Percentiles rank a stretch among this genome's conserved stretches.
phyloP scores from a whole-genome alignment of 331 rosid species.

The Prunus yedoensis region DNA sequence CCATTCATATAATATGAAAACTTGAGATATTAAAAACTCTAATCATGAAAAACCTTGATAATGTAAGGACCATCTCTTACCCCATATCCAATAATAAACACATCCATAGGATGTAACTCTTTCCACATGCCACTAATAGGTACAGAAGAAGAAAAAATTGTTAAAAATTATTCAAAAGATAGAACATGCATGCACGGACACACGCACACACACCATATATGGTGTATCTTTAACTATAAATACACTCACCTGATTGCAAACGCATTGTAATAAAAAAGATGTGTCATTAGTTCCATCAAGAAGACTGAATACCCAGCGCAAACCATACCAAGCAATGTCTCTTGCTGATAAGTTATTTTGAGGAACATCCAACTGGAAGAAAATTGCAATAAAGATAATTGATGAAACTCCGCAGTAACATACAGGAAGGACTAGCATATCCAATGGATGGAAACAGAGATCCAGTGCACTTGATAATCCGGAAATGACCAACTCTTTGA shows the following conservation, averaged over 20 bases:
- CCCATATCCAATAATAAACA: constrained; percentile 93
- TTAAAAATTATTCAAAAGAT: neutral
- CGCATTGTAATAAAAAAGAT: constrained; percentile 80
- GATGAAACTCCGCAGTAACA: neutral
- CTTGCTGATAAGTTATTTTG: constrained; percentile 50
- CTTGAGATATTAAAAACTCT: neutral
- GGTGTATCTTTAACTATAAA: constrained; percentile 18
- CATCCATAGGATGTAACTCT: constrained; percentile 70
- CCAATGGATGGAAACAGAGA: neutral
- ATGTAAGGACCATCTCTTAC: constrained; percentile 46
- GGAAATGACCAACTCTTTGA: neutral
- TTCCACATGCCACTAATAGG: constrained; percentile 70
- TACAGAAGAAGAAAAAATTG: constrained; percentile 28
- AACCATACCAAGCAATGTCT: constrained; percentile 60
- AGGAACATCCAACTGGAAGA: constrained; percentile 75
- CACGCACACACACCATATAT: neutral
- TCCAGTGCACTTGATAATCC: neutral
- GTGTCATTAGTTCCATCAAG: constrained; percentile 84
- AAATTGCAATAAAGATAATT: constrained; percentile 9
- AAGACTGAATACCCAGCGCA: constrained; percentile 73
- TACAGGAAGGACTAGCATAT: neutral
- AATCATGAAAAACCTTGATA: neutral
- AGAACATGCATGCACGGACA: neutral
- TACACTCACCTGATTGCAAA: constrained; percentile 77
- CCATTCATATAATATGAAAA: neutral